Base-by-base conservation (phyloP, 1,284 basidiomycete genomes). In the Mycosarcoma maydis region DNA sequence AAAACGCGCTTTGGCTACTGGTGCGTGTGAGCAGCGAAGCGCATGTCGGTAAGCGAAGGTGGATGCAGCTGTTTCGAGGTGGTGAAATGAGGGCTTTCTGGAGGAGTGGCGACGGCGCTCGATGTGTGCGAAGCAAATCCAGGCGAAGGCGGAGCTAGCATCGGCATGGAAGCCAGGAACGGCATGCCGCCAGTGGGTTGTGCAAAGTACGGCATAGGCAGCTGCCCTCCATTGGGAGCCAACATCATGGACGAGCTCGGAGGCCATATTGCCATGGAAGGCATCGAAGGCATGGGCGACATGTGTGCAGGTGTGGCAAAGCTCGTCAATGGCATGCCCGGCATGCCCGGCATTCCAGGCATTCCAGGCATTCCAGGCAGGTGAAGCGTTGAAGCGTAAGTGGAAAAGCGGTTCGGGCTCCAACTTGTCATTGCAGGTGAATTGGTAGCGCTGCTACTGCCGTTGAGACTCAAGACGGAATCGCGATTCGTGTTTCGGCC, bases 81-180 rank as follows among this genome's bases (percentile, higher is more conserved):
- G 6, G 27, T 8, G 5, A 61, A 13, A 27, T 45, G 44, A 6
- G 68, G 68, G 32, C 62, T 66, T 22, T 71, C 68, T 1, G 68
- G 68, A 14, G 68, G 68, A 22, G 67, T 70, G 9, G 49, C 49
- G 4, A 70, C 50, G 0, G 51, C 55, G n/a, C 53, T 61, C 4
- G 49, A 51, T 2, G 53, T 42, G 20, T 58, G 51, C 24, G 42
- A 47, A 37, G 52, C 14, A 24, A 56, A 70, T 0, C 60, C 67
- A 3, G 67, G 67, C n/a, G 48, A 53, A 6, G 67, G 52, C 13
- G 67, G 67, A 6, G 62, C 54, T 2, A 60, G 32, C 54, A 66
- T 55, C 4, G 68, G 62, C 57, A 61, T 64, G 7, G 47, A 48
- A 7, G 64, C 38, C 17, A 47, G 13, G 24, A 38, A 54, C 30